Base-by-base conservation (phyloP, 768 basidiomycete species). In the Lactarius hengduanensis region DNA sequence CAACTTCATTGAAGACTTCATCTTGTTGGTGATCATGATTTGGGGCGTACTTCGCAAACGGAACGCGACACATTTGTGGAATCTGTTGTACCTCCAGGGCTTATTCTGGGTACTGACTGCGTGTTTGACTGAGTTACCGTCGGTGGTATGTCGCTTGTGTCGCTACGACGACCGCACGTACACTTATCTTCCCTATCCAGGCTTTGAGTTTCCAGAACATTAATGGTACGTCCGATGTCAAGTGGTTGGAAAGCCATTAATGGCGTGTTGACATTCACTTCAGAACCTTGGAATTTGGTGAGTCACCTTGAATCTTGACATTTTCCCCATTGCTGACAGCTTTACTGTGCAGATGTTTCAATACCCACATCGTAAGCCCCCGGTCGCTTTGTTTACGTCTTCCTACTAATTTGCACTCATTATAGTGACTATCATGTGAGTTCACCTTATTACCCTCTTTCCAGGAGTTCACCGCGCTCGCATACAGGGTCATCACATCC, bases 211-310 rank as follows among this genome's bases (percentile, higher is more conserved):
- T 68, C 59, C 57, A 26, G 30, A 58, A 69, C 15, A 68, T 69
- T 30, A 64, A 69, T 32, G 69, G 68, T 57, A 7, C 53, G 66
- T 43, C 13, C 32, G n/a, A 22, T 28, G 11, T 34, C 7, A 8
- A 30, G 7, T 15, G 6, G 28, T 18, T 1, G 26, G 20, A 32
- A n/a, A 38, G 26, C 8, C 6, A 6, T 26, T 56, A 40, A 67
- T 9, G 34, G 50, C 28, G 2, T 59, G 28, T 38, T 18, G n/a
- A 20, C 28, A 15, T 4, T 11, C n/a, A 11, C 41, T 2, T n/a
- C 32, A 69, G 68, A 69, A 43, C 4, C 56, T 40, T 69, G 69
- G 69, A 69, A 69, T 41, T 20, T 68, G 66, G 69, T 69, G 1
- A 47, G 69, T 54, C 9, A 4, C 34, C 26, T 32, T 54, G 15